Evolutionary conservation across 768 basidiomycete species (phyloP), one percentile per base, ranked within the genome.

Genomic region (Leccinum obscurum): DNA sequence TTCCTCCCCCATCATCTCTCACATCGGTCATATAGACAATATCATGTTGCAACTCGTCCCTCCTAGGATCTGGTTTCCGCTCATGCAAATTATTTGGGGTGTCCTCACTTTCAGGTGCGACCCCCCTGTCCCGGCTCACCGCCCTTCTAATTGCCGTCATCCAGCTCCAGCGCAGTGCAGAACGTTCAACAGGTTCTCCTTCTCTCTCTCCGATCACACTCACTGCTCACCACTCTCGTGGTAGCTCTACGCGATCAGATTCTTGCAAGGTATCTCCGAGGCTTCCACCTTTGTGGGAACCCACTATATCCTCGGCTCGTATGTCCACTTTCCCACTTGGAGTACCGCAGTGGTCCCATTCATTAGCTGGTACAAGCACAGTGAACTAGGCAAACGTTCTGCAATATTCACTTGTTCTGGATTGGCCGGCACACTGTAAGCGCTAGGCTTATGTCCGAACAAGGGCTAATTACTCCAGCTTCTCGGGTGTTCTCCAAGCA

Each of bases 261-360:
- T 91, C 68, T 81, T 90, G 57, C 88, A 89, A 71, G 90, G 86
- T 24, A 77, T 89, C 58, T 82, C 85, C 7, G 89, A 91, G 71
- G 82, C 88, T 0, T 89, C 88, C 8, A 91, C 88, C 2, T 92
- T 91, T 70, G 87, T 87, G 28, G 89, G 89, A 37, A 85, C 86
- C 15, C 87, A 88, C 63, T 88, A 87, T 66, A 77, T 89, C 62
- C 83, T 90, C 17, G 87, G 89, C 63, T 85, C 85, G 87, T 88
- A 66, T 59, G 85, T 79, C 2, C 22, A 50, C 5, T 52, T 11
- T 20, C 24, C 52, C 54, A 22, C 37, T 32, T 20, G 0, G 28
- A 22, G 20, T n/a, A 49, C 22, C 7, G 14, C 58, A 32, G 52
- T 20, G 49, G 9, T 34, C 58, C 24, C 34, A 32, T 59, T 50